phyloP scores from a whole-genome alignment of 208 protist species.

The Leishmania mexicana region DNA sequence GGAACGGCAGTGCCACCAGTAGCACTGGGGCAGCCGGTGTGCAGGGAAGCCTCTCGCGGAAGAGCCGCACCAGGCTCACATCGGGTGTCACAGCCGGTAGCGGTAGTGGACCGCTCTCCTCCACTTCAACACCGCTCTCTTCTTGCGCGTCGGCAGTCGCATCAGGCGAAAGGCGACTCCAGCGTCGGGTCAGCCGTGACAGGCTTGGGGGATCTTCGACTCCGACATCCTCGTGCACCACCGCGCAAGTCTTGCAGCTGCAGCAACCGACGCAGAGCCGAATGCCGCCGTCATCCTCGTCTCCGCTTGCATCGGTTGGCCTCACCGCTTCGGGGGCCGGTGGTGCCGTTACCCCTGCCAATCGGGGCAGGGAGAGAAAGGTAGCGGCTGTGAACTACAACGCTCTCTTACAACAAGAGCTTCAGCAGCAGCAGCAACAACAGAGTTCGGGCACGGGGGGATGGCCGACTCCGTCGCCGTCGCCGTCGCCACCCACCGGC shows the following conservation, averaged over 20 bases:
- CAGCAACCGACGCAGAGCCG: slow-evolving; percentile 5
- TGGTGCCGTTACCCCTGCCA: background rate
- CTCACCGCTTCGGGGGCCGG: background rate
- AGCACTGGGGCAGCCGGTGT: background rate
- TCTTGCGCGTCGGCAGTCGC: slow-evolving; percentile 5
- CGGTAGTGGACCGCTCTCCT: background rate
- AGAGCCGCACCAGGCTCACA: slow-evolving; percentile 5
- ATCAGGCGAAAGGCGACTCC: background rate
- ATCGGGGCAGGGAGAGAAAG: slow-evolving; percentile 2
- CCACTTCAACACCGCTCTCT: slow-evolving; percentile 15
- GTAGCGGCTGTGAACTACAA: slow-evolving; percentile 49
- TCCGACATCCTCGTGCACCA: background rate
- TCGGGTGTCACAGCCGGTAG: background rate
- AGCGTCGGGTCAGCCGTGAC: background rate
- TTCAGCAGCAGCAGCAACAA: slow-evolving; percentile 5
- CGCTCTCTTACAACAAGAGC: slow-evolving; percentile 31
- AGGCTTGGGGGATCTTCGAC: background rate
- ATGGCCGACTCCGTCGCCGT: slow-evolving; percentile 2
- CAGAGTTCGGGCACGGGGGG: background rate
- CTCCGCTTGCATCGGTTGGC: background rate
- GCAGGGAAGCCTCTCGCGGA: background rate
- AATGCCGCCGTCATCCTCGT: background rate
- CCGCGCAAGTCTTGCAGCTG: slow-evolving; percentile 10
- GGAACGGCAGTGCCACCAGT: slow-evolving; percentile 17
- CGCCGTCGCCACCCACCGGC: background rate